Percentiles rank a stretch among this genome's conserved stretches.
Evolutionary conservation across 2,329 filamentous ascomycete species (phyloP).

Genomic region (Monosporascus sp.): DNA sequence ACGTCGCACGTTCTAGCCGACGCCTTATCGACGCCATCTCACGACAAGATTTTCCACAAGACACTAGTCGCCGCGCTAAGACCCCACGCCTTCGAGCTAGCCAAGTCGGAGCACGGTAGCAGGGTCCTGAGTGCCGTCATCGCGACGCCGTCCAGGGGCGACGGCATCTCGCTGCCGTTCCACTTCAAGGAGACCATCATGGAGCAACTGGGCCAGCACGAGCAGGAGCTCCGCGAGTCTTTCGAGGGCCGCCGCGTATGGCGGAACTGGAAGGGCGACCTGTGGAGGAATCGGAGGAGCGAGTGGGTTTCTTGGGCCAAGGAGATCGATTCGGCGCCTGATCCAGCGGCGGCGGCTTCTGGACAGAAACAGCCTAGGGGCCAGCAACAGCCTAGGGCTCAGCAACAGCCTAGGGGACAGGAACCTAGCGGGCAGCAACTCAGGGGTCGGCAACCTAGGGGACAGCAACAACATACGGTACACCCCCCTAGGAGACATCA

Average conservation of each 20-base stretch:
- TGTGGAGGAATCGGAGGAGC: constrained; percentile 46
- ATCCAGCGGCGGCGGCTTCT: neutral
- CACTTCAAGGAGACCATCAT: constrained; percentile 54
- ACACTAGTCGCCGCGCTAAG: constrained; percentile 42
- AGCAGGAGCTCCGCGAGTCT: constrained; percentile 44
- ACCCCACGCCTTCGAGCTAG: constrained; percentile 40
- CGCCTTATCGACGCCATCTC: constrained; percentile 41
- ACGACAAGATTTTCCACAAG: constrained; percentile 51
- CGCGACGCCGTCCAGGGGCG: constrained; percentile 42
- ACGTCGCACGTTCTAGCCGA: constrained; percentile 46
- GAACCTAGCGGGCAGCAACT: too few species aligned
- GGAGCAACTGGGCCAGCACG: constrained; percentile 39
- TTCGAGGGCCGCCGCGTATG: constrained; percentile 53
- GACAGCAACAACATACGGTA: too few species aligned
- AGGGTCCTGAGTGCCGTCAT: constrained; percentile 45
- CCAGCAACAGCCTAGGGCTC: too few species aligned
- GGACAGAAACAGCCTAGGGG: too few species aligned
- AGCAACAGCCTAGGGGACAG: too few species aligned
- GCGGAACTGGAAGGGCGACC: constrained; percentile 52
- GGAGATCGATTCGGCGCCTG: constrained; percentile 35
- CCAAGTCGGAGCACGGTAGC: constrained; percentile 45
- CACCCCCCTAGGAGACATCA: too few species aligned
- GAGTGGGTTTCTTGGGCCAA: constrained; percentile 56
- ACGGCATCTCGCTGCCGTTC: constrained; percentile 45
- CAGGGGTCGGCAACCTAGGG: too few species aligned